Conservation (phyloP, 176 grass and related monocot species). For the Panicum miliaceum region DNA sequence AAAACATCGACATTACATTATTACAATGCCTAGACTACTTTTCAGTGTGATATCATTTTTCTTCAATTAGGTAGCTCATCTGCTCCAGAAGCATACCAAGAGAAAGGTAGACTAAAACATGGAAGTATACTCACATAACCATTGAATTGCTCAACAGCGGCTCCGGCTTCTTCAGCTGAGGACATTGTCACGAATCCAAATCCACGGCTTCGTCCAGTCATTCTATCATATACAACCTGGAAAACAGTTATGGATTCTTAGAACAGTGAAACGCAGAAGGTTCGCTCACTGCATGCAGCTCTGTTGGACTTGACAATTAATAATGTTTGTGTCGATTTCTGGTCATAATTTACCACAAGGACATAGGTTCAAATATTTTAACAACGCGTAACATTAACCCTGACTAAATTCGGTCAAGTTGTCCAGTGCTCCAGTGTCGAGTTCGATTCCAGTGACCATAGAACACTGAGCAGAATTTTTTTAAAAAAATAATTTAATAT, state of each 20-base stretch:
- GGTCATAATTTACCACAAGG: not conserved
- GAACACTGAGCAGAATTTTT: not conserved
- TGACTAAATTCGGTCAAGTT: not conserved
- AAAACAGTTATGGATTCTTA: conserved; percentile 1
- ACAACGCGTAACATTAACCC: not conserved
- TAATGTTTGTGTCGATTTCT: not conserved
- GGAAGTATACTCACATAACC: conserved; percentile 68
- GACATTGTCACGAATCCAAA: conserved; percentile 97
- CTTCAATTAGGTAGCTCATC: not conserved
- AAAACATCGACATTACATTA: not conserved
- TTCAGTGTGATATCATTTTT: not conserved
- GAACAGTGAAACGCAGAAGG: not conserved
- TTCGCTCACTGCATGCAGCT: not conserved
- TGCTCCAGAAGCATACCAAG: not conserved
- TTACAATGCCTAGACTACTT: not conserved
- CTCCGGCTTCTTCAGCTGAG: conserved; percentile 62
- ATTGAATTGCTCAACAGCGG: conserved; percentile 77
- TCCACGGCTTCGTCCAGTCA: conserved; percentile 90
- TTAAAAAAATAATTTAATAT: not conserved
- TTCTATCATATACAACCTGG: conserved; percentile 93
- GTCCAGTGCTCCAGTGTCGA: not conserved
- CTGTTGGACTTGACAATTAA: not conserved
- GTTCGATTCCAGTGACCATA: not conserved
- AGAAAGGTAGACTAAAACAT: conserved; percentile 16
- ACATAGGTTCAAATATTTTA: not conserved